A percentile compares a stretch with the other conserved stretches of the same genome.
Conservation (phyloP, 2,329 filamentous ascomycete species). For the Sarocladium oryzae region DNA sequence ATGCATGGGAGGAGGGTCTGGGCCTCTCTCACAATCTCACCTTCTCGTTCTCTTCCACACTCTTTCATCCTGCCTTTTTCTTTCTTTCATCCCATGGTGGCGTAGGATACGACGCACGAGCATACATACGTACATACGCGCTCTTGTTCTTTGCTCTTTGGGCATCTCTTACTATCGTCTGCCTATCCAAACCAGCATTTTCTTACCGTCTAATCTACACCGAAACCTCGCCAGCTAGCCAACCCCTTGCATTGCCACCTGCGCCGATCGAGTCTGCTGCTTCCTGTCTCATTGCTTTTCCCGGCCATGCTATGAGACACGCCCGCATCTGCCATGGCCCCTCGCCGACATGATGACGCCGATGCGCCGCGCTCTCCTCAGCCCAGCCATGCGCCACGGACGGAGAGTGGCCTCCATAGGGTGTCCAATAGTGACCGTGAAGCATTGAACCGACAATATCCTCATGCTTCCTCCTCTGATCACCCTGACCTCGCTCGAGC, state of each 20-base stretch:
- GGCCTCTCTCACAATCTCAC: too few relatives aligned
- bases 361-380: background rate
- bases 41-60: too few relatives aligned
- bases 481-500: conserved; percentile 1
- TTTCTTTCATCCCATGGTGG: too few relatives aligned
- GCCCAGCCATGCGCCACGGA: background rate
- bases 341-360: conserved; percentile 4
- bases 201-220: background rate
- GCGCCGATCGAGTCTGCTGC: background rate
- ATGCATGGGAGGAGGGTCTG: too few relatives aligned
- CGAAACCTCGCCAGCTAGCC: background rate
- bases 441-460: conserved; percentile 8
- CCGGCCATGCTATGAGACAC: conserved; percentile 8
- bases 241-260: background rate
- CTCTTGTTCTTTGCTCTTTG: too few relatives aligned
- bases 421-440: background rate
- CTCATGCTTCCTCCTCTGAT: background rate
- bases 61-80: too few relatives aligned
- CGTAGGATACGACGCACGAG: too few relatives aligned
- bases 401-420: background rate
- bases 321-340: conserved; percentile 1
- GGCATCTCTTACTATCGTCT: too few relatives aligned
- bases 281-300: background rate
- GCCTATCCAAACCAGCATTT: too few relatives aligned
- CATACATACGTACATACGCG: too few relatives aligned